A percentile compares a stretch with the other conserved stretches of the same genome.
Evolutionary conservation across 768 basidiomycete genomes (phyloP).

Genomic region (Heimioporus sp.): DNA sequence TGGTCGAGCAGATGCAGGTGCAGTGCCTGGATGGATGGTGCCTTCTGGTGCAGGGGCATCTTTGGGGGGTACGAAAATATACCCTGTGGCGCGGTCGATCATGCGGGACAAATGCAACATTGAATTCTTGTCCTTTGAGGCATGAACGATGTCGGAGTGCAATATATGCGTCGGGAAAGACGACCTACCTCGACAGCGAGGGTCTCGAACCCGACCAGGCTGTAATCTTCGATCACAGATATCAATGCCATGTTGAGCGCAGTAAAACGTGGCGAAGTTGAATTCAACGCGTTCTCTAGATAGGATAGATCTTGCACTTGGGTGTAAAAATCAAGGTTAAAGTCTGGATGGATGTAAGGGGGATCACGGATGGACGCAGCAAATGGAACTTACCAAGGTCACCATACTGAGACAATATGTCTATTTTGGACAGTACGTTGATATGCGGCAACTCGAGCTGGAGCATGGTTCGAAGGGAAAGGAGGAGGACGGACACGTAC

Average conservation of each 20-base stretch:
- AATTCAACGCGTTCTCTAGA: constrained; percentile 70
- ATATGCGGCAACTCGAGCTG: constrained; percentile 97
- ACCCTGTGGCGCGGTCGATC: constrained; percentile 92
- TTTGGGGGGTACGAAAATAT: constrained; percentile 73
- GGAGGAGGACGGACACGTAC: constrained; percentile 88
- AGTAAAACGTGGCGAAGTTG: constrained; percentile 64
- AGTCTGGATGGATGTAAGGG: constrained; percentile 52
- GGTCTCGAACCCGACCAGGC: constrained; percentile 94
- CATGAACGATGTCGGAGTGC: neutral
- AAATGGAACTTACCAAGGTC: constrained; percentile 68
- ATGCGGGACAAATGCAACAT: constrained; percentile 85
- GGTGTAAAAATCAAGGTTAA: constrained; percentile 97
- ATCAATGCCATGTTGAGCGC: constrained; percentile 88
- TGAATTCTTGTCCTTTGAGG: constrained; percentile 79
- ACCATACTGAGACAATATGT: constrained; percentile 86
- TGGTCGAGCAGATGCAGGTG: constrained; percentile 45
- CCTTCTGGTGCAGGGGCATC: constrained; percentile 32
- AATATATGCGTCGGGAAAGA: neutral
- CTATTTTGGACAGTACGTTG: constrained; percentile 95
- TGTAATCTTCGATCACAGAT: constrained; percentile 90
- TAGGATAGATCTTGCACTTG: constrained; percentile 96
- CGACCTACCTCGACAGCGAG: constrained; percentile 84
- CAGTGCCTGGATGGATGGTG: constrained; percentile 27
- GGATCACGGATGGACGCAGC: neutral
- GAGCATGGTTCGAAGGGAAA: constrained; percentile 95